Conservation (phyloP, 2,329 filamentous ascomycete genomes). For the Cladophialophora carrionii region DNA sequence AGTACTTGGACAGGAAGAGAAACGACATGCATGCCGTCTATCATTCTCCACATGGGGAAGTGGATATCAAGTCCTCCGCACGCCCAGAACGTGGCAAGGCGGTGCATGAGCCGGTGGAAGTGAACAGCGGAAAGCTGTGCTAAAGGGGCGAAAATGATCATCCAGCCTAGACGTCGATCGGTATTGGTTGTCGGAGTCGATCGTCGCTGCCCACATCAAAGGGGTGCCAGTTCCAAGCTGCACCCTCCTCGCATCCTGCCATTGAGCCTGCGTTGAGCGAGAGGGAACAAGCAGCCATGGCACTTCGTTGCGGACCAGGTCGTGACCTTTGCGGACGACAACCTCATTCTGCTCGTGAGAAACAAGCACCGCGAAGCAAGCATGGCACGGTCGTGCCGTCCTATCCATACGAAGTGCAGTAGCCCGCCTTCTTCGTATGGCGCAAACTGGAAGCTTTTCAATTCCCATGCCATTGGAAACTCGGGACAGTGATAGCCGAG, state of each 20-base stretch:
- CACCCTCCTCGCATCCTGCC: not conserved
- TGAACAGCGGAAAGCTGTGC: not conserved
- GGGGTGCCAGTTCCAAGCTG: not conserved
- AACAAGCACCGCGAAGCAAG: not conserved
- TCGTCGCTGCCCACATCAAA: not conserved
- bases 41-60: constrained; percentile 9
- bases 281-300: not conserved
- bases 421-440: not conserved
- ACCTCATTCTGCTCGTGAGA: not conserved
- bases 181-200: not conserved
- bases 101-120: not conserved
- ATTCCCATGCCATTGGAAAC: not conserved
- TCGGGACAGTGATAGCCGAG: not conserved
- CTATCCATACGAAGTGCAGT: constrained; percentile 1
- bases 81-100: constrained; percentile 8
- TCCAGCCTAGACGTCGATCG: not conserved
- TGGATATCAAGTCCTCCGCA: constrained; percentile 12
- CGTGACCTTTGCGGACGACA: not conserved
- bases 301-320: not conserved
- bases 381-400: not conserved
- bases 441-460: not conserved
- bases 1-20: not conserved
- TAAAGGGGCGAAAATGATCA: not conserved
- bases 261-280: not conserved
- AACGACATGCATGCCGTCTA: not conserved